phyloP scores from a whole-genome alignment of 805 yeast genomes.

The Candida nanaspora region DNA sequence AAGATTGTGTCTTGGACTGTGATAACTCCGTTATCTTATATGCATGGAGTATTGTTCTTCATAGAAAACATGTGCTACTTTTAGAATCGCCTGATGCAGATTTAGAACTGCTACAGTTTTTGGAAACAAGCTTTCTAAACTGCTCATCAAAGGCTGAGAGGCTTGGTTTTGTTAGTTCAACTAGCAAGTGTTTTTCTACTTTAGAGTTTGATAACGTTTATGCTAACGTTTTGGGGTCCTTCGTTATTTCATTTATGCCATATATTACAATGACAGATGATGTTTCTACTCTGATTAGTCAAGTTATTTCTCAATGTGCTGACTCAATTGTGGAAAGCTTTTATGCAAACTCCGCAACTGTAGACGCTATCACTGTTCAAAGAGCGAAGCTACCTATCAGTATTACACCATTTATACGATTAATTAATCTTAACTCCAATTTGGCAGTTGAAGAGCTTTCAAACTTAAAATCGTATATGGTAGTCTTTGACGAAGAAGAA shows the following conservation, averaged over 20 bases:
- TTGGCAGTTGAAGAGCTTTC: constrained; percentile 60
- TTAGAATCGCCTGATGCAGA: constrained; percentile 13
- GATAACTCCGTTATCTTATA: constrained; percentile 41
- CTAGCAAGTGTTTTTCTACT: constrained; percentile 33
- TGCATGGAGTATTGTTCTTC: constrained; percentile 59
- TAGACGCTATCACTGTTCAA: constrained; percentile 41
- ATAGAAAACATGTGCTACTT: constrained; percentile 41
- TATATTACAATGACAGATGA: constrained; percentile 39
- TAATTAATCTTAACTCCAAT: constrained; percentile 56
- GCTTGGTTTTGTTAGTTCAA: constrained; percentile 38
- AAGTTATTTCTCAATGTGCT: constrained; percentile 38
- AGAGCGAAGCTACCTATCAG: constrained; percentile 71
- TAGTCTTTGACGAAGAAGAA: constrained; percentile 31
- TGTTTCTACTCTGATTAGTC: constrained; percentile 34
- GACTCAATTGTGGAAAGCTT: constrained; percentile 35
- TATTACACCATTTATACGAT: constrained; percentile 50
- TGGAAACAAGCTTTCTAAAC: constrained; percentile 19
- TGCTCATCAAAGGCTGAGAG: constrained; percentile 34
- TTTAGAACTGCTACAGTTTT: constrained; percentile 4
- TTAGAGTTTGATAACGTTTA: constrained; percentile 45
- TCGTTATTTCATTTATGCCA: constrained; percentile 40
- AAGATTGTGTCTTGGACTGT: constrained; percentile 21
- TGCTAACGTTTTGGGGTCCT: constrained; percentile 40
- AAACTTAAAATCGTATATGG: constrained; percentile 56
- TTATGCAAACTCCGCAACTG: constrained; percentile 37